These are phyloP conservation scores for Coleophoma crateriformis DNA, from an alignment of 2,329 filamentous ascomycete species.

Conservation along the genomic window DNA sequence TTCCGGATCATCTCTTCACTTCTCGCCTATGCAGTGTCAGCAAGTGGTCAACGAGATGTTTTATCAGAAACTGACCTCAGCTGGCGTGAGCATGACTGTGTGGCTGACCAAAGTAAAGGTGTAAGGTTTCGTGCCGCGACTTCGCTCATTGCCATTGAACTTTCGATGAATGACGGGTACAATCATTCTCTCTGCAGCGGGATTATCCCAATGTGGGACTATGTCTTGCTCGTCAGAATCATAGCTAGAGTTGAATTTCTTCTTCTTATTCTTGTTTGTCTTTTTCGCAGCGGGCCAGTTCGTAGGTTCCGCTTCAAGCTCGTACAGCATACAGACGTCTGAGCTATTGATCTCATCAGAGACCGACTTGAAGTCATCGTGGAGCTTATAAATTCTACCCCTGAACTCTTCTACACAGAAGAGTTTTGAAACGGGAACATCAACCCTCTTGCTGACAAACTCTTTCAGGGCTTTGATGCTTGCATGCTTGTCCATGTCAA, in stretches of 20 bases:
- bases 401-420: constrained; percentile 80
- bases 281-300: constrained; percentile 61
- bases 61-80: constrained; percentile 53
- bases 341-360: constrained; percentile 63
- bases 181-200: constrained; percentile 59
- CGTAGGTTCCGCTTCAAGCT: constrained; percentile 73
- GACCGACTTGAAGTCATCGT: constrained; percentile 63
- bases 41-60: no score
- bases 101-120: constrained; percentile 42
- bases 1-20: constrained; percentile 67
- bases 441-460: constrained; percentile 62
- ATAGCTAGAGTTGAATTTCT: constrained; percentile 39
- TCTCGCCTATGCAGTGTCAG: constrained; percentile 32
- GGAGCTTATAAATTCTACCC: constrained; percentile 80
- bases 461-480: constrained; percentile 65
- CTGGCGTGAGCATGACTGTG: constrained; percentile 69
- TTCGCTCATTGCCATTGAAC: constrained; percentile 24
- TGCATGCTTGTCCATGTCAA: constrained; percentile 76
- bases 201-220: constrained; percentile 49
- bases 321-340: constrained; percentile 66
- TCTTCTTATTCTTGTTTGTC: constrained; percentile 19
- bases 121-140: constrained; percentile 18
- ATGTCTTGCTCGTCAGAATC: constrained; percentile 37
- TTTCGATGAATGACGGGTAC: constrained; percentile 65
- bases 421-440: constrained; percentile 59